These are phyloP conservation scores for Pythium brassicae DNA, from an alignment of 352 stramenopile genomes.

Conservation along the genomic window DNA sequence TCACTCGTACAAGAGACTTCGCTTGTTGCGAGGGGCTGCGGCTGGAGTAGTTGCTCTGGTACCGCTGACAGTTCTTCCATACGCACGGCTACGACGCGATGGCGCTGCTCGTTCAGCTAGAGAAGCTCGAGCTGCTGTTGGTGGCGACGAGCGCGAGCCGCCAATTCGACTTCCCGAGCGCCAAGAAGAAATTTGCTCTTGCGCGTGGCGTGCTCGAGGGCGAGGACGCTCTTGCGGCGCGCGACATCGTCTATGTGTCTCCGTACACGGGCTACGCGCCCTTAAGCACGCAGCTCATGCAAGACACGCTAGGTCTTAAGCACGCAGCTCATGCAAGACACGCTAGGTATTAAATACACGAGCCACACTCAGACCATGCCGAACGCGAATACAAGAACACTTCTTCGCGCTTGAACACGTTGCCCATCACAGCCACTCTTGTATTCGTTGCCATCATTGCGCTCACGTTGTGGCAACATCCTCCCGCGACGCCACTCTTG, in stretches of 20 bases:
- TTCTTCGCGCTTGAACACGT: no score
- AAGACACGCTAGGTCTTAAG: no score
- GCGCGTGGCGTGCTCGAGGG: slow-evolving; percentile 42
- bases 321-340: no score
- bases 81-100: slow-evolving; percentile 76
- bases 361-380: no score
- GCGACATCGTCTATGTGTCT: slow-evolving; percentile 85
- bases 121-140: slow-evolving; percentile 67
- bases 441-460: no score
- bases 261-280: slow-evolving; percentile 81
- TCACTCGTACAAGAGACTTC: no score
- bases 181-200: slow-evolving; percentile 33
- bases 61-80: slow-evolving; percentile 74
- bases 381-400: no score
- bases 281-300: slow-evolving; percentile 75
- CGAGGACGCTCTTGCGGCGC: slow-evolving; percentile 38
- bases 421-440: no score
- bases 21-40: slow-evolving; percentile 65
- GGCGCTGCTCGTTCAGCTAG: slow-evolving; percentile 60
- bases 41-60: slow-evolving; percentile 48
- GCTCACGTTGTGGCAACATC: no score
- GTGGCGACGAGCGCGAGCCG: slow-evolving; percentile 26
- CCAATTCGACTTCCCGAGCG: slow-evolving; percentile 63
- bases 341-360: slow-evolving; percentile 69
- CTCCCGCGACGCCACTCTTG: no score